Evolutionary conservation across 2,329 filamentous ascomycete species (phyloP).

Genomic region (Mycosphaerella arachidis): DNA sequence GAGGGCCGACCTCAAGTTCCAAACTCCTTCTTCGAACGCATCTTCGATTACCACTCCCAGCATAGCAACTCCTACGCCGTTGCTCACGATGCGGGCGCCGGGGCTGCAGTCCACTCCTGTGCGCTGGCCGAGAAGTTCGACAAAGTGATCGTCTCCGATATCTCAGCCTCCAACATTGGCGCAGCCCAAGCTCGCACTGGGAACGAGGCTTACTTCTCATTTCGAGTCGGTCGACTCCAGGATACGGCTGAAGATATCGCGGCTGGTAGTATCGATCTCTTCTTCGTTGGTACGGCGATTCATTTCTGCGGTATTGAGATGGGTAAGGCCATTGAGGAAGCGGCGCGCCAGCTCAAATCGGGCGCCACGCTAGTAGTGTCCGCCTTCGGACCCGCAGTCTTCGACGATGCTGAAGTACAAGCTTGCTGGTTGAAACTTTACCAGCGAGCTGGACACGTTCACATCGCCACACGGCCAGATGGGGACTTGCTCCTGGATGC

Average conservation of each 20-base stretch:
- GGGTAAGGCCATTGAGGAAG: background rate
- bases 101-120: conserved; percentile 20
- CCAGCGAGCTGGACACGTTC: background rate
- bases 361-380: background rate
- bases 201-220: background rate
- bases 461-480: background rate
- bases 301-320: background rate
- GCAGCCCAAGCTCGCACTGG: background rate
- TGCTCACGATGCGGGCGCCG: conserved; percentile 26
- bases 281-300: background rate
- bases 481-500: background rate
- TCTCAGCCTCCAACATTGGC: conserved; percentile 17
- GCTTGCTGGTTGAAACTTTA: background rate
- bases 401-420: background rate
- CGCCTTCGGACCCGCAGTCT: background rate
- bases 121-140: conserved; percentile 18
- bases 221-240: background rate
- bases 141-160: conserved; percentile 27
- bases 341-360: background rate
- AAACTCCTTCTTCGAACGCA: conserved; percentile 20
- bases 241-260: background rate
- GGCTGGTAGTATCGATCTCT: background rate
- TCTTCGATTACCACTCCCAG: conserved; percentile 24
- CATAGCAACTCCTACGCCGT: conserved; percentile 19
- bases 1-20: conserved; percentile 22